Percentiles rank a stretch among this genome's conserved stretches.
phyloP scores from a whole-genome alignment of 2,329 filamentous ascomycete species.

The Hypoxylon sp. region DNA sequence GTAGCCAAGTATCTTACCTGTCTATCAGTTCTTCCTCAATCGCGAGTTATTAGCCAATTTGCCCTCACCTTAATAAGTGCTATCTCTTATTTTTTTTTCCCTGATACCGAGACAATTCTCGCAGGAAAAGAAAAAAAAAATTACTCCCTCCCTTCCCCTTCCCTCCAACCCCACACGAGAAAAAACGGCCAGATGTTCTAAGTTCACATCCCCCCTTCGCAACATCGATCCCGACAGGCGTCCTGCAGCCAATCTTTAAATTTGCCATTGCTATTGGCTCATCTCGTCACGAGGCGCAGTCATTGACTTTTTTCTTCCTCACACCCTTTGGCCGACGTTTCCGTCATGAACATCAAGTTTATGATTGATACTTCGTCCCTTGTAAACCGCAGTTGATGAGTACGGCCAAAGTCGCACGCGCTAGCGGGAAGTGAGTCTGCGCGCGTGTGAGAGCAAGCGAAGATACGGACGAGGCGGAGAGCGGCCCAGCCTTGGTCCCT shows the following conservation, averaged over 20 bases:
- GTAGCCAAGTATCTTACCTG: constrained; percentile 20
- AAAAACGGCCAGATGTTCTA: constrained; percentile 40
- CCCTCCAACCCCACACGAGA: constrained; percentile 22
- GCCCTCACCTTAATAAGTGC: constrained; percentile 33
- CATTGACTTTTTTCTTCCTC: constrained; percentile 40
- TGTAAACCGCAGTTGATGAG: constrained; percentile 50
- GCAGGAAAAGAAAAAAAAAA: constrained; percentile 25
- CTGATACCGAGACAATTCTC: constrained; percentile 41
- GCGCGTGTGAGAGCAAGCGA: constrained; percentile 36
- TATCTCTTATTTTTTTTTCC: constrained; percentile 28
- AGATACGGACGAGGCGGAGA: constrained; percentile 44
- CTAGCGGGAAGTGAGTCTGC: constrained; percentile 40
- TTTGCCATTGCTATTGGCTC: constrained; percentile 44
- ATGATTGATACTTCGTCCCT: constrained; percentile 35
- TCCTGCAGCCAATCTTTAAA: constrained; percentile 43
- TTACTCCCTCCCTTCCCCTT: constrained; percentile 26
- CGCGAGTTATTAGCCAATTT: constrained; percentile 48
- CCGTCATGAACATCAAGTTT: constrained; percentile 42
- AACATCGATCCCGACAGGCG: constrained; percentile 39
- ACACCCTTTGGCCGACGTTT: constrained; percentile 35
- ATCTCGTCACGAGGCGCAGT: constrained; percentile 47
- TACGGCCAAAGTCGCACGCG: constrained; percentile 39
- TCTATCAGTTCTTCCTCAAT: constrained; percentile 41
- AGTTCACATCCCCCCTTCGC: constrained; percentile 38
- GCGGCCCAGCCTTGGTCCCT: constrained; percentile 37